Percentiles rank a stretch among this genome's conserved stretches.
phyloP scores from a whole-genome alignment of 1,139 yeast genomes.

The Candida frijolesensis region DNA sequence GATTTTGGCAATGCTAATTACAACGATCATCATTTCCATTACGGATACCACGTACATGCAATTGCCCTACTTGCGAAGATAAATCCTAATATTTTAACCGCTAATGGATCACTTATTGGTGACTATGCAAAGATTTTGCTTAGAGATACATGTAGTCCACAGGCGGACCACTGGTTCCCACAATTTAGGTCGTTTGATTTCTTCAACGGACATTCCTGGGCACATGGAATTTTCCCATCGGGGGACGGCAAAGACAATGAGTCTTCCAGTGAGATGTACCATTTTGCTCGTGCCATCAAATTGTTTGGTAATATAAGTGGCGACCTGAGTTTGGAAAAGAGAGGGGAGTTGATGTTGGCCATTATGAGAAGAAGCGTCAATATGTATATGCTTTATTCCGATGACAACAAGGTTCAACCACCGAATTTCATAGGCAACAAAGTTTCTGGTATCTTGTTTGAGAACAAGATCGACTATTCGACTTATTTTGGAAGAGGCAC shows the following conservation, averaged over 20 bases:
- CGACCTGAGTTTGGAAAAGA: slow-evolving; percentile 36
- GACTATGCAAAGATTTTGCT: slow-evolving; percentile 38
- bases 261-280: slow-evolving; percentile 49
- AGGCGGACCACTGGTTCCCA: slow-evolving; percentile 38
- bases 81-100: slow-evolving; percentile 42
- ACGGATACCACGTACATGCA: slow-evolving; percentile 76
- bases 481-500: slow-evolving; percentile 49
- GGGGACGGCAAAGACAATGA: slow-evolving; percentile 53
- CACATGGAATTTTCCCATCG: slow-evolving; percentile 47
- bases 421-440: slow-evolving; percentile 39
- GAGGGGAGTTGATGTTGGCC: slow-evolving; percentile 46
- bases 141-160: slow-evolving; percentile 46
- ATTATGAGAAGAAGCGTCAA: slow-evolving; percentile 45
- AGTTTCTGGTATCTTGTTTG: slow-evolving; percentile 49
- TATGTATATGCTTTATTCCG: slow-evolving; percentile 44
- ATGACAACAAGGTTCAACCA: slow-evolving; percentile 44
- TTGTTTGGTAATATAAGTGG: slow-evolving; percentile 37
- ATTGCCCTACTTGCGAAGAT: slow-evolving; percentile 64
- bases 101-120: slow-evolving; percentile 28
- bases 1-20: slow-evolving; percentile 80
- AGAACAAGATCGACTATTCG: slow-evolving; percentile 46
- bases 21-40: slow-evolving; percentile 83
- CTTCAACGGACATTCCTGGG: slow-evolving; percentile 52
- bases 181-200: slow-evolving; percentile 47
- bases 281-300: slow-evolving; percentile 47